Base-by-base conservation (phyloP, 257 asterid species). In the Lycium barbarum region DNA sequence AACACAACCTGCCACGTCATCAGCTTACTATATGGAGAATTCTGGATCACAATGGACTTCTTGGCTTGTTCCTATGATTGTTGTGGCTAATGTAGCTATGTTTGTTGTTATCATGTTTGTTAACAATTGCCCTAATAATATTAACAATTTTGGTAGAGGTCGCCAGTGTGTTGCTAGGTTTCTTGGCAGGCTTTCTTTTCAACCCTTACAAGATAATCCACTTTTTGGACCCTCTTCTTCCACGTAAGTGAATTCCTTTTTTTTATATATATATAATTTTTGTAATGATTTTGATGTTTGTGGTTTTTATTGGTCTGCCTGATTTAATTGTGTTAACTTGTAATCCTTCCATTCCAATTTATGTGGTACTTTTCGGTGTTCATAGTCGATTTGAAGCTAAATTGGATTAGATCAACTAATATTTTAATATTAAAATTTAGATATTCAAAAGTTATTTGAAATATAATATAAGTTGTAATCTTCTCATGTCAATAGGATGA, bases 201-300 rank as follows among this genome's bases (percentile, higher is more conserved):
- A 97, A 90, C 99, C 99, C 40, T 93, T 93, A 18, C 88, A 90
- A 40, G 98, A 95, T 85, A 97, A 97, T 87, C 99, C 99, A 54
- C 98, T 95, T 65, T 92, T 94, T 84, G 99, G 99, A 55, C 99
- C 99, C 45, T 95, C 99, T 84, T 92, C 98, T 84, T 80, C 90
- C 5, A 87, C 98, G 99, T 97, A 91, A 89, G n/a, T 26, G 33
- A 2, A 13, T 40, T 38, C 51, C 1, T 80, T 17, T 18, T 84
- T 5, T 7, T 9, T 15, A n/a, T 38, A 26, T 26, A 26, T 26
- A 26, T 26, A 26, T 65, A 36, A 14, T 40, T 36, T 58, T 84
- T 58, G 40, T 80, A 67, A 40, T 67, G 57, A 20, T 68, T 7
- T 38, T 62, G 26, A 68, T 38, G 18, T 38, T 43, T 11, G 45